Conservation (phyloP, 2,329 filamentous ascomycete genomes). For the Chaetomium sp. region DNA sequence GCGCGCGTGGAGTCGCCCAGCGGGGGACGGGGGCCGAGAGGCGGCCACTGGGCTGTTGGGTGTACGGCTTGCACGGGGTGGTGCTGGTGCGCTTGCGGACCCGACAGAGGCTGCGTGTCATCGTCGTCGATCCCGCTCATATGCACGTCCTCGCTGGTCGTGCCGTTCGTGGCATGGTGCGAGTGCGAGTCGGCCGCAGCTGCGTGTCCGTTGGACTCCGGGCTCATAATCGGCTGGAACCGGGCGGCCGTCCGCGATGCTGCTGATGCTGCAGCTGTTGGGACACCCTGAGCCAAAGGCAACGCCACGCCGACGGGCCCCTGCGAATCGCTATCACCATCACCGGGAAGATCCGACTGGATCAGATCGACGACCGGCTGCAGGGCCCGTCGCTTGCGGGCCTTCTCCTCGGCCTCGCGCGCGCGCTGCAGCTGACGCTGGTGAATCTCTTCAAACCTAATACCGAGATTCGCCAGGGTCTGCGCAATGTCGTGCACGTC, state of each 20-base stretch:
- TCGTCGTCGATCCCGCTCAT: constrained; percentile 55
- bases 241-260: constrained; percentile 34
- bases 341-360: constrained; percentile 44
- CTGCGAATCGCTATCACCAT: constrained; percentile 48
- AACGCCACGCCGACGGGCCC: constrained; percentile 59
- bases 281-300: constrained; percentile 48
- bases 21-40: constrained; percentile 9
- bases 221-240: constrained; percentile 51
- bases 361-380: constrained; percentile 47
- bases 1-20: constrained; percentile 34
- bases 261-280: constrained; percentile 31
- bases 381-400: constrained; percentile 55
- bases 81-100: constrained; percentile 34
- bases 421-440: constrained; percentile 62
- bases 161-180: constrained; percentile 48
- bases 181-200: constrained; percentile 34
- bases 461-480: constrained; percentile 47
- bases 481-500: constrained; percentile 72
- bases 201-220: constrained; percentile 54
- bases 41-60: constrained; percentile 28
- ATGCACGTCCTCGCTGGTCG: constrained; percentile 51
- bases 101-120: constrained; percentile 39
- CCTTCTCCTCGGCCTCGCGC: constrained; percentile 52
- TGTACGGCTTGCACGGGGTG: constrained; percentile 34
- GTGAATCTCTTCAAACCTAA: constrained; percentile 80